Percentiles rank a stretch among this genome's conserved stretches.
Conservation (phyloP, 352 stramenopile species). For the Phytophthora foliorum region DNA sequence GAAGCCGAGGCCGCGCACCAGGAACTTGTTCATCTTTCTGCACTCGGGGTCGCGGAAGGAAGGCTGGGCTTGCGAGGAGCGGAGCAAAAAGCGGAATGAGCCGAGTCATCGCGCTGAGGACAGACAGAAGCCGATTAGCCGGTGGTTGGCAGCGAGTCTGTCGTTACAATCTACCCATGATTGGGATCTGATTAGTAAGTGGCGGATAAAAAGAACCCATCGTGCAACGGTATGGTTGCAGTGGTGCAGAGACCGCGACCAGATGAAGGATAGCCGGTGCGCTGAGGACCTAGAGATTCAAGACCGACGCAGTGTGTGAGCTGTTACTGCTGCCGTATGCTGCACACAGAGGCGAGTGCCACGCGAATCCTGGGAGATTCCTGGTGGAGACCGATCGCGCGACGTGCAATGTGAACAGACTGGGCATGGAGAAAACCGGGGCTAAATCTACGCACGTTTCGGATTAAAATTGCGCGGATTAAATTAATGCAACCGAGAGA, state of each 20-base stretch:
- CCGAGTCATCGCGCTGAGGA: constrained; percentile 1
- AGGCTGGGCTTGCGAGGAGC: constrained; percentile 13
- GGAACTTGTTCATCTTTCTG: constrained; percentile 63
- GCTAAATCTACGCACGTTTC: constrained; percentile 1
- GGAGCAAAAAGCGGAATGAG: constrained; percentile 39
- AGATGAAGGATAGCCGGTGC: constrained; percentile 26
- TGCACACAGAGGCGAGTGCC: background rate
- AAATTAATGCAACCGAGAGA: constrained; percentile 2
- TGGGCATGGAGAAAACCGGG: constrained; percentile 15
- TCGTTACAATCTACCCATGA: constrained; percentile 24
- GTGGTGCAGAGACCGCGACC: constrained; percentile 26
- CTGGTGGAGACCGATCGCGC: constrained; percentile 6
- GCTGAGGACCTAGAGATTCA: constrained; percentile 20
- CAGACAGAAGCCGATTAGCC: constrained; percentile 9
- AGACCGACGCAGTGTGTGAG: background rate
- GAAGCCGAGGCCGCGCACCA: constrained; percentile 79
- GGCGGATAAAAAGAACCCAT: constrained; percentile 32
- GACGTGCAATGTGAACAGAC: constrained; percentile 29
- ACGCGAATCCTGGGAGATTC: constrained; percentile 30
- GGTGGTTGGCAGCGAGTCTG: constrained; percentile 6
- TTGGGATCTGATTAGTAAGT: constrained; percentile 34
- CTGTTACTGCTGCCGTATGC: background rate
- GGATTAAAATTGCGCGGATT: constrained; percentile 15
- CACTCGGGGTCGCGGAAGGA: background rate
- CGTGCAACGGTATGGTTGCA: constrained; percentile 12